Percentiles rank a stretch among this genome's conserved stretches.
Conservation (phyloP, 495 filamentous ascomycete species). For the Aspergillus sparsus region DNA sequence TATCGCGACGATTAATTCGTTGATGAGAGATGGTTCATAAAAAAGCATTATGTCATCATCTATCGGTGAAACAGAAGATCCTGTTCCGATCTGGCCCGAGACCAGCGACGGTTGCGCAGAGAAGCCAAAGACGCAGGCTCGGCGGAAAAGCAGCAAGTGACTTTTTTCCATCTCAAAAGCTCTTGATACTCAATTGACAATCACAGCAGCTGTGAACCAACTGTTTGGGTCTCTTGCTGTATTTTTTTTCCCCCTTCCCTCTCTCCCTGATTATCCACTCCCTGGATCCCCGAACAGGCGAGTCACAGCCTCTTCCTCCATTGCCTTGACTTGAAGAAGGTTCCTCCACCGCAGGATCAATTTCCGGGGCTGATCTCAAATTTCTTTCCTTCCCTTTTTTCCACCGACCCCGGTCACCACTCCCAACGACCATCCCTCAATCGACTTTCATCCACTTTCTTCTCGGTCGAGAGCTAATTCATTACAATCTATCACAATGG, state of each 20-base stretch:
- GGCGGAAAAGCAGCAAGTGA: slow-evolving; percentile 33
- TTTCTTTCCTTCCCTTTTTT: slow-evolving; percentile 28
- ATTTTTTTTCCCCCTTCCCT: slow-evolving; percentile 7
- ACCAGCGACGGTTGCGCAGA: slow-evolving; percentile 28
- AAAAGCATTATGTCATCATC: slow-evolving; percentile 19
- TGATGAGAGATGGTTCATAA: background rate
- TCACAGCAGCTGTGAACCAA: slow-evolving; percentile 11
- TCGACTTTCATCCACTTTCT: slow-evolving; percentile 7
- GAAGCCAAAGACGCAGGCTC: slow-evolving; percentile 35
- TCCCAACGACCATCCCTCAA: slow-evolving; percentile 15
- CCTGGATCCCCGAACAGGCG: slow-evolving; percentile 12
- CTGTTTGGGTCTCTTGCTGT: slow-evolving; percentile 9
- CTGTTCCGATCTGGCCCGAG: slow-evolving; percentile 27
- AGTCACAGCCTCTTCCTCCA: slow-evolving; percentile 27
- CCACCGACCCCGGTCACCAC: slow-evolving; percentile 15
- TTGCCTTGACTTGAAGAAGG: slow-evolving; percentile 26
- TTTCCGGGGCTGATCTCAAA: slow-evolving; percentile 38
- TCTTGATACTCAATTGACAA: slow-evolving; percentile 7
- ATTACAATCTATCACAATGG: slow-evolving; percentile 37
- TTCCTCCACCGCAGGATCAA: slow-evolving; percentile 23
- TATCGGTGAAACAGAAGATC: slow-evolving; percentile 21
- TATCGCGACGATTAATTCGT: no score
- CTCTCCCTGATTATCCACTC: slow-evolving; percentile 6
- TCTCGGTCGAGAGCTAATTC: slow-evolving; percentile 1
- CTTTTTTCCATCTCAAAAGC: slow-evolving; percentile 32